A percentile compares a stretch with the other conserved stretches of the same genome.
Evolutionary conservation across 345 rosid genomes (phyloP).

Genomic region (Abelmoschus esculentus): DNA sequence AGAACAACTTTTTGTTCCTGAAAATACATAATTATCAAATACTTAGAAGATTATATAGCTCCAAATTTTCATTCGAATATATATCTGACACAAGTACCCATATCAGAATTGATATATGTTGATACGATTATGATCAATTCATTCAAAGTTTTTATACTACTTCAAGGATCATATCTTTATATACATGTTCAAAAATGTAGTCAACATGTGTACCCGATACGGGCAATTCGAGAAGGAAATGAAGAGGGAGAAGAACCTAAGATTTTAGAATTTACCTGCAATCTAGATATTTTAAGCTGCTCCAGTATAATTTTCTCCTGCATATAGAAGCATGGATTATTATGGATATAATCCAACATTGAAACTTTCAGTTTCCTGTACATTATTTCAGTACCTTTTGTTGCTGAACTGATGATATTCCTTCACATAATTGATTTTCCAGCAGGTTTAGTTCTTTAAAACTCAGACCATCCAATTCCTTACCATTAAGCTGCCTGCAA

Average conservation of each 20-base stretch:
- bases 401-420: slow-evolving; percentile 27
- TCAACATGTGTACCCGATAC: not conserved
- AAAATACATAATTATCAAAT: not conserved
- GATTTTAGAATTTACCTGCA: not conserved
- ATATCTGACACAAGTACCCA: too few relatives aligned
- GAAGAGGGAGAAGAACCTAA: not conserved
- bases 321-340: too few relatives aligned
- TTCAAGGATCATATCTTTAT: too few relatives aligned
- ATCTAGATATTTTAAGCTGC: slow-evolving; percentile 9
- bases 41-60: too few relatives aligned
- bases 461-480: slow-evolving; percentile 33
- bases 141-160: too few relatives aligned
- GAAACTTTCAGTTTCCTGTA: too few relatives aligned
- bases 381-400: slow-evolving; percentile 25
- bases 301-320: slow-evolving; percentile 13
- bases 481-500: slow-evolving; percentile 30
- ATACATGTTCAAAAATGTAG: too few relatives aligned
- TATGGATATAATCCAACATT: too few relatives aligned
- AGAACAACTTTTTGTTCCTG: slow-evolving; percentile 28
- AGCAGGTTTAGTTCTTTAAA: slow-evolving; percentile 33
- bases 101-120: too few relatives aligned
- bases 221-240: not conserved
- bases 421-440: slow-evolving; percentile 32
- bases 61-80: too few relatives aligned
- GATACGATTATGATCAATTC: too few relatives aligned